Evolutionary conservation across 2,329 filamentous ascomycete species (phyloP).

Genomic region (Penicillium sp.): DNA sequence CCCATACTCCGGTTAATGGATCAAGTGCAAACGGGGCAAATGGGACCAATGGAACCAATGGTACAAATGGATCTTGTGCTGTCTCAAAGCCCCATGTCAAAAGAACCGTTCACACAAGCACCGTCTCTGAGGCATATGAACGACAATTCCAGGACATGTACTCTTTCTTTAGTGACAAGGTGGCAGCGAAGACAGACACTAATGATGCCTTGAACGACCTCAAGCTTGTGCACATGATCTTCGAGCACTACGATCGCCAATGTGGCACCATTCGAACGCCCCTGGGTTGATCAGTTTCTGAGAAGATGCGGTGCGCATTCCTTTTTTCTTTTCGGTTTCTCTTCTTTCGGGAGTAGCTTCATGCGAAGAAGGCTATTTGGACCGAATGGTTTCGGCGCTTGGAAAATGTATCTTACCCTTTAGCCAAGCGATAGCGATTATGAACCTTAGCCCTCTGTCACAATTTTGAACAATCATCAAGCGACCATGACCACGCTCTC

Average conservation of each 20-base stretch:
- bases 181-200: conserved; percentile 37
- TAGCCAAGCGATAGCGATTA: not conserved
- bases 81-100: conserved; percentile 12
- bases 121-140: conserved; percentile 43
- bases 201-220: conserved; percentile 44
- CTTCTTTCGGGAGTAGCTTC: not conserved
- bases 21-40: conserved; percentile 2
- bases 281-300: conserved; percentile 25
- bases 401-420: not conserved
- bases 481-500: too few species aligned
- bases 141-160: conserved; percentile 42
- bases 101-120: conserved; percentile 35
- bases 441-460: not conserved
- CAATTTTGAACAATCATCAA: too few species aligned
- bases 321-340: not conserved
- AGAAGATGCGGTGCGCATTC: not conserved
- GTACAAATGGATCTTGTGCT: not conserved
- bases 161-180: conserved; percentile 32
- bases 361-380: not conserved
- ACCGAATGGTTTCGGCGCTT: not conserved
- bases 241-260: conserved; percentile 41
- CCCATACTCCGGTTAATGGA: not conserved
- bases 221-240: conserved; percentile 38
- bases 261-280: conserved; percentile 41
- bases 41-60: not conserved